These are phyloP conservation scores for Mycosphaerella sp. DNA, from an alignment of 2,329 filamentous ascomycete species.

Conservation along the genomic window DNA sequence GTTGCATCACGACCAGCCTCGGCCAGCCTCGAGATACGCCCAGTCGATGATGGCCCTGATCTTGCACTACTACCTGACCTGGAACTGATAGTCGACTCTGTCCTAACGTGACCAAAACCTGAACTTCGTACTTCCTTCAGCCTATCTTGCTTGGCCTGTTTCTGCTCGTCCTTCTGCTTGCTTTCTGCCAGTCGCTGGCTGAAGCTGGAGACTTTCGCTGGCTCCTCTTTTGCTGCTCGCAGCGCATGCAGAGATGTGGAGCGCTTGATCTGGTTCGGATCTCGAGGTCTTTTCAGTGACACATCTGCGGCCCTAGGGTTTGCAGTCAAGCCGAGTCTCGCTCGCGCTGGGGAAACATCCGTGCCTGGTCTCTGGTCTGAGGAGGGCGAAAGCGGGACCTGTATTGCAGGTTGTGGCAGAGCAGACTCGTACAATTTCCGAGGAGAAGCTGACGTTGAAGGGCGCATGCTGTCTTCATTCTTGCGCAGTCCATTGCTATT, in stretches of 20 bases:
- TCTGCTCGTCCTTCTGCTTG: constrained; percentile 40
- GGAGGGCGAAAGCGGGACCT: constrained; percentile 71
- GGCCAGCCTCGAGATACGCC: neutral
- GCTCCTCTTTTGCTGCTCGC: constrained; percentile 7
- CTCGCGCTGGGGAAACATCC: constrained; percentile 67
- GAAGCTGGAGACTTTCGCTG: constrained; percentile 51
- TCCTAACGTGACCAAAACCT: constrained; percentile 24
- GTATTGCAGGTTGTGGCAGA: constrained; percentile 39
- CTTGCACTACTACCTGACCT: constrained; percentile 2
- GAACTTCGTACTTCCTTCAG: constrained; percentile 39
- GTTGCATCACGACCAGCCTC: neutral
- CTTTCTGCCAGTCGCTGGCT: constrained; percentile 77
- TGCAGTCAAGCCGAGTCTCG: constrained; percentile 83
- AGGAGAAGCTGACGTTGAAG: constrained; percentile 16
- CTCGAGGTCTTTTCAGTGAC: constrained; percentile 65
- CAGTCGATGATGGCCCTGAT: constrained; percentile 16
- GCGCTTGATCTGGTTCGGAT: constrained; percentile 28
- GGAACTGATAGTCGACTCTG: constrained; percentile 3
- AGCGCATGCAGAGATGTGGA: constrained; percentile 14
- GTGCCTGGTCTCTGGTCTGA: constrained; percentile 43
- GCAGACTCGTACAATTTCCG: constrained; percentile 26
- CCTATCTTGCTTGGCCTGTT: constrained; percentile 40
- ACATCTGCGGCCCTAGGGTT: constrained; percentile 73
- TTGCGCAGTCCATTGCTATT: constrained; percentile 1
- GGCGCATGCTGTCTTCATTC: constrained; percentile 13